Evolutionary conservation across 2,329 filamentous ascomycete genomes (phyloP), one percentile per base, ranked within the genome.

Genomic region (Daldinia sp.): DNA sequence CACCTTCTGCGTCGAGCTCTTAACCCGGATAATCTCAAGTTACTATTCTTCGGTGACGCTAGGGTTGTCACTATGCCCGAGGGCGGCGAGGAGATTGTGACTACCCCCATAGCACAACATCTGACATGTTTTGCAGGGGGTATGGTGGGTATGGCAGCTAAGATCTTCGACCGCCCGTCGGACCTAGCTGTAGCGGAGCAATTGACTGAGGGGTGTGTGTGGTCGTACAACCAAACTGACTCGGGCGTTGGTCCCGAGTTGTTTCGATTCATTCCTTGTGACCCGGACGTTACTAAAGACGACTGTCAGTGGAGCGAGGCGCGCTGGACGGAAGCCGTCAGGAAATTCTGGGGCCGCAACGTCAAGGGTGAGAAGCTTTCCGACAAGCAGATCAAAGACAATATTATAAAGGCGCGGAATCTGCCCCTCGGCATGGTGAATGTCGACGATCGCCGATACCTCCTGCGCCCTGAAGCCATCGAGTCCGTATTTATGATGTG

Each of bases 401-500:
- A 70, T 5, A 68, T 74, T 47, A 78, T 83, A 56, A 71, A 74
- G n/a, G 75, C 78, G 47, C 78, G 81, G 58, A 78, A 78, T 9
- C 69, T 90, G 4, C 81, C 83, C 6, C 77, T 76, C 4, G 88
- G 87, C 17, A 85, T 90, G 73, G 78, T 82, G 2, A 78, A 79
- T 15, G 81, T 89, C 47, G 75, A 78, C 39, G 85, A 89, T 59
- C 76, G 79, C 37, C 82, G 82, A 57, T 92, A 91, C 72, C 85
- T 90, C 27, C 80, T 92, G 43, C 84, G 89, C 59, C 91, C 91
- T 17, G 91, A 94, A 77, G 91, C 91, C 1, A 92, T 94, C 55
- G 91, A 94, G 78, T 90, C 87, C 11, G 85, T 95, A 3, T 94
- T 92, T 75, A 85, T 92, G 72, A 86, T 94, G 81, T 92, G 90